Evolutionary conservation across 2,329 filamentous ascomycete genomes (phyloP), one percentile per base, ranked within the genome.

Genomic region (Orbilia blumenaviensis): DNA sequence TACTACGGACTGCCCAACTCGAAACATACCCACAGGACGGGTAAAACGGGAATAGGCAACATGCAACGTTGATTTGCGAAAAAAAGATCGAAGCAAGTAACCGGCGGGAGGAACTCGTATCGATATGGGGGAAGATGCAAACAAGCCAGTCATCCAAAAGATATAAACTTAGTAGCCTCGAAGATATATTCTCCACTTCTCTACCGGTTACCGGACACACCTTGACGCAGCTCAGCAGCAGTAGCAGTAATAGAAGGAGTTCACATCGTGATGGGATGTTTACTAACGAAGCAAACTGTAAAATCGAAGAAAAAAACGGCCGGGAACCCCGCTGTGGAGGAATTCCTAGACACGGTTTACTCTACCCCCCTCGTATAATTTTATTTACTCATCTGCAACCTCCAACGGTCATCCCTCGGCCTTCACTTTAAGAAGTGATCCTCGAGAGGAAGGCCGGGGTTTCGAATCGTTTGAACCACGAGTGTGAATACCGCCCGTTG

Each of bases 11-110:
- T n/a, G n/a, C n/a, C n/a, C 18, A 9, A 25, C 52, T 25, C 2
- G 32, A 56, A 38, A 36, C 32, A 8, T 38, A 56, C 21, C 63
- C 36, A n/a, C 48, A 29, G 25, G 46, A n/a, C 64, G 64, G 64
- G 50, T 66, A 68, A 41, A 68, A 60, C 64, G 64, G 64, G 52
- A 68, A 52, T 52, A 68, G 62, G 62, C 62, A 52, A 42, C 63
- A 46, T 67, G 48, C 38, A 67, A 46, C 27, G 48, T 48, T 56
- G 63, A 66, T 25, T 42, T 36, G 29, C 50, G 50, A 56, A 6
- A n/a, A n/a, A n/a, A n/a, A n/a, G n/a, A n/a, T n/a, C 16, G 9
- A 56, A 23, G 50, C 18, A 56, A 21, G 32, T 25, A 38, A 61
- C 8, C 25, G 16, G 36, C 38, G 48, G 52, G 29, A 68, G 41